Base-by-base conservation (phyloP, 108 stramenopile species). In the Skeletonema grethae region DNA sequence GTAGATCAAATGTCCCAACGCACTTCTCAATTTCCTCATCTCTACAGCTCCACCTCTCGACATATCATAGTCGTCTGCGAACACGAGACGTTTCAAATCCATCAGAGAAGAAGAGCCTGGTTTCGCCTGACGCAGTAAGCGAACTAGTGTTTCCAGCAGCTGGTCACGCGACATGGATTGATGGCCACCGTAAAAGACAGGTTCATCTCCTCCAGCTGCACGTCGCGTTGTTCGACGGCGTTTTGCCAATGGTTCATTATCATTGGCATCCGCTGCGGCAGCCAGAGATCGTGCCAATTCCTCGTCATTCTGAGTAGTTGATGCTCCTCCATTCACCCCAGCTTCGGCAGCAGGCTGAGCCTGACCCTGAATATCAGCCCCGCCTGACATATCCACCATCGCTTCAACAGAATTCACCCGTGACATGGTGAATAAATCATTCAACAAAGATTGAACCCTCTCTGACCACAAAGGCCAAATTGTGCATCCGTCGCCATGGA, bases 101-200 rank as follows among this genome's bases (percentile, higher is more conserved):
- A 82, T 45, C 9, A 89, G 35, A 10, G 90, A 88, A 10, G 76
- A 81, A 15, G 72, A 75, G 7, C 64, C 75, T 32, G 69, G 64
- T 35, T 81, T 85, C 9, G 82, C 64, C 50, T 76, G 69, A 11
- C 72, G 84, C 12, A 85, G 76, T 48, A 91, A 45, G 11, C 92
- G 76, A 13, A 87, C 50, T 13, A 94, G 46, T 28, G 86, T 77
- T 56, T 90, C 86, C 45, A 88, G 64, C 24, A 94, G 72, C 74
- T 94, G 90, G 38, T 91, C 89, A 34, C 84, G 87, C 11, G 88
- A 87, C 72, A 94, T 69, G 29, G 73, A 66, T 29, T 87, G 87
- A 63, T 89, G 84, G 16, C 75, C 78, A 13, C 92, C 92, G 41
- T 94, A 94, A 63, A 87, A 93, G 1, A 94, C 92, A 38, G 75